phyloP scores from a whole-genome alignment of 306 rosid genomes.

The Astragalus membranaceus region DNA sequence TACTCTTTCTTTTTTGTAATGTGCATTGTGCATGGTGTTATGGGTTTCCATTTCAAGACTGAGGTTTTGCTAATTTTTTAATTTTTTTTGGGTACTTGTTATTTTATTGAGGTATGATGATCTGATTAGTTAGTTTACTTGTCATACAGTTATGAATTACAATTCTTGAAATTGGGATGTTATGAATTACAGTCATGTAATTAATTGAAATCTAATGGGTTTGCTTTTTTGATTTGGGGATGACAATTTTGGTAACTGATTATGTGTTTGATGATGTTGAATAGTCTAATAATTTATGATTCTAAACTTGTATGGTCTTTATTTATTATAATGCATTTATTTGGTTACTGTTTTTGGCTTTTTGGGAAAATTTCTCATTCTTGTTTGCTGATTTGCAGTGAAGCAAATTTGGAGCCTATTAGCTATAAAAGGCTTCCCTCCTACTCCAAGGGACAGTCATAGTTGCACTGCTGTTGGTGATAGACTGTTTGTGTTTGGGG shows the following conservation, averaged over 20 bases:
- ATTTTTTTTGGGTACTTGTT: too few species aligned
- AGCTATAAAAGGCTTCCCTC: slow-evolving; percentile 49
- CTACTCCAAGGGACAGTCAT: slow-evolving; percentile 83
- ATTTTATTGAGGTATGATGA: too few species aligned
- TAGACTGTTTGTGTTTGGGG: slow-evolving; percentile 77
- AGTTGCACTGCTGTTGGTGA: slow-evolving; percentile 70
- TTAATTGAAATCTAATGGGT: too few species aligned
- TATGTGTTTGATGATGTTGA: neutral
- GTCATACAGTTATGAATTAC: too few species aligned
- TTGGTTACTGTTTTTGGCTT: neutral
- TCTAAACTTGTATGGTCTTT: neutral
- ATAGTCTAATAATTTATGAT: neutral
- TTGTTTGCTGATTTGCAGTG: slow-evolving; percentile 51
- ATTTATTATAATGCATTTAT: neutral
- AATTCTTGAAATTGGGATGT: too few species aligned
- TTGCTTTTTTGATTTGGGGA: too few species aligned
- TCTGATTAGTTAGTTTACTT: too few species aligned
- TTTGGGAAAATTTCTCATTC: slow-evolving; percentile 9
- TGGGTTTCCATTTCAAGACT: too few species aligned
- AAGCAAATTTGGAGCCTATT: slow-evolving; percentile 69
- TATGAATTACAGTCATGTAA: too few species aligned
- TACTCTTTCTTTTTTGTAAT: too few species aligned
- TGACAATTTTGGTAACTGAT: neutral
- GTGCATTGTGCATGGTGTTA: too few species aligned
- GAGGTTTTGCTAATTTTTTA: too few species aligned